Evolutionary conservation across 1,139 yeast species (phyloP), one percentile per base, ranked within the genome.

Genomic region (Saccharomyces hybrid): DNA sequence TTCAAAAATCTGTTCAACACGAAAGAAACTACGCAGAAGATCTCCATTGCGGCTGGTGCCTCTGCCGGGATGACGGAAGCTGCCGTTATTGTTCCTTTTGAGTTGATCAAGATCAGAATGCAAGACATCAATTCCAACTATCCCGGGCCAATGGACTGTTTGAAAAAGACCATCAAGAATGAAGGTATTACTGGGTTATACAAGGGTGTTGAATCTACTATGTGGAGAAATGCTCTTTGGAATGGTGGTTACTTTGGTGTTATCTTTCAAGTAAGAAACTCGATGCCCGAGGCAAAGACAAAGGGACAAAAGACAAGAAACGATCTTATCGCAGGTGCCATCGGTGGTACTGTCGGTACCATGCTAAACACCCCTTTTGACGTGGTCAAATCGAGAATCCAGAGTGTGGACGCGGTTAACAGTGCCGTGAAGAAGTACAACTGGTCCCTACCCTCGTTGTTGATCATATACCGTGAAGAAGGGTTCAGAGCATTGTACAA

Each of bases 11-110:
- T 76, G 48, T 91, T 93, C 71, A 96, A 90, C 50, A 79, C 86
- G 52, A 71, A 77, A 27, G 74, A 80, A 61, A 81, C 88, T 82
- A 87, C 78, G 60, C 98, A 91, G 75, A 82, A 88, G 13, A 77
- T 93, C 66, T 90, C 97, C 5, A 76, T 93, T 55, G 78, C 93
- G 66, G 88, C 97, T 52, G 99, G 99, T 74, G 98, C 98, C 41
- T 88, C 96, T 57, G 98, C 99, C 14, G 99, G 99, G 75, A 96
- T 97, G 49, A 86, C 95, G 53, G 99, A 93, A 73, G 83, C 97
- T 4, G 88, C 90, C 68, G 96, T 93, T 52, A 98, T 93, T 57
- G 98, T 93, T 50, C 99, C 99, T 16, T 93, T 93, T 67, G 99
- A 93, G 74, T 80, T 93, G 70, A 81, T 80, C 58, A 80, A 80